Conservation (phyloP, 1,284 basidiomycete species). For the Fomitopsis pinicola region DNA sequence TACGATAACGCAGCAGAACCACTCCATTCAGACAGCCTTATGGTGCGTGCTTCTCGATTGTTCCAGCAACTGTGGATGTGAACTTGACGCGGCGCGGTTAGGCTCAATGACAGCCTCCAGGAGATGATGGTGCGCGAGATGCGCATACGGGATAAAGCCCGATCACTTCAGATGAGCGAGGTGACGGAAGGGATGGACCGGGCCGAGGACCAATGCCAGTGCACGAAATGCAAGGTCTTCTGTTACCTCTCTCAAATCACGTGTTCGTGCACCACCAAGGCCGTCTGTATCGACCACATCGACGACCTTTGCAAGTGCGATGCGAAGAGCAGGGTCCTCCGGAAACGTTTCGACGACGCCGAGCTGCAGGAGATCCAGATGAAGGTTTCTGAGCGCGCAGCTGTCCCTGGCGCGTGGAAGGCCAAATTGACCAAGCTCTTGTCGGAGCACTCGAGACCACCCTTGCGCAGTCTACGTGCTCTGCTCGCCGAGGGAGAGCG, state of each 20-base stretch:
- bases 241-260: conserved; percentile 94
- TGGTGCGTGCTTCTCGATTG: conserved; percentile 57
- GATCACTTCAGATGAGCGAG: conserved; percentile 60
- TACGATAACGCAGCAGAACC: conserved; percentile 92
- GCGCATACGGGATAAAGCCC: conserved; percentile 56
- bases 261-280: conserved; percentile 71
- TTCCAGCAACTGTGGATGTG: conserved; percentile 7
- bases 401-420: conserved; percentile 74
- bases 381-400: conserved; percentile 69
- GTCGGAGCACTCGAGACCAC: conserved; percentile 63
- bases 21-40: conserved; percentile 88
- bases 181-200: conserved; percentile 76
- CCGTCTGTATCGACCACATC: conserved; percentile 87
- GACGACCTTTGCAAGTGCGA: conserved; percentile 73
- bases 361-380: conserved; percentile 67
- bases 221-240: conserved; percentile 89
- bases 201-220: conserved; percentile 93
- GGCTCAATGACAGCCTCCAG: conserved; percentile 79
- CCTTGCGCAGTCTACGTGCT: conserved; percentile 71
- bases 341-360: conserved; percentile 80
- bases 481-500: conserved; percentile 85
- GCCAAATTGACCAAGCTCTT: conserved; percentile 67
- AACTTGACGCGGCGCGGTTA: conserved; percentile 26
- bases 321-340: conserved; percentile 57
- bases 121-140: conserved; percentile 92